Evolutionary conservation across 2,329 filamentous ascomycete species (phyloP).

Genomic region (Botryotinia calthae): DNA sequence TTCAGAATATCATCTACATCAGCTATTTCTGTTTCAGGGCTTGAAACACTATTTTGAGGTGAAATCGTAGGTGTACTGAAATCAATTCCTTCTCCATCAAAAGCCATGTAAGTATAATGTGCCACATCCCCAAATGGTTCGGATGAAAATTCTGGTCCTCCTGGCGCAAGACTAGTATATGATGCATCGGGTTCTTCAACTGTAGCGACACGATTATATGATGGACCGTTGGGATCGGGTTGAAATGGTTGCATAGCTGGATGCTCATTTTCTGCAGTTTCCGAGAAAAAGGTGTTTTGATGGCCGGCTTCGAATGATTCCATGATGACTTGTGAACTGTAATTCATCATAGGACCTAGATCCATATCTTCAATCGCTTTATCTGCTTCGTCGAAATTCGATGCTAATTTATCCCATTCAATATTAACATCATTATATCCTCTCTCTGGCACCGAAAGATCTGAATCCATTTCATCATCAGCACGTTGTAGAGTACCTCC

Average conservation of each 20-base stretch:
- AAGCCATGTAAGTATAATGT: not conserved
- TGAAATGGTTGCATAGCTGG: not conserved
- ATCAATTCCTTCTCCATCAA: not conserved
- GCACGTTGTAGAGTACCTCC: not conserved
- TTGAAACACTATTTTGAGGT: not conserved
- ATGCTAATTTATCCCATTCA: not conserved
- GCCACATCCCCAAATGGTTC: slow-evolving; percentile 12
- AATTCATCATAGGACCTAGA: slow-evolving; percentile 2
- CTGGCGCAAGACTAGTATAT: not conserved
- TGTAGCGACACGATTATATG: not conserved
- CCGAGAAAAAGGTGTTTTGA: not conserved
- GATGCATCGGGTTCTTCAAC: not conserved
- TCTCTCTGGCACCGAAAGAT: not conserved
- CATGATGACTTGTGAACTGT: not conserved
- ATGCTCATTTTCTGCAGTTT: not conserved
- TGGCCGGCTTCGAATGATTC: not conserved
- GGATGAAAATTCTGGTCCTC: not conserved
- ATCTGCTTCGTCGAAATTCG: not conserved
- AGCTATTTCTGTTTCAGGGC: not conserved
- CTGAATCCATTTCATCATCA: not conserved
- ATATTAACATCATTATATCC: not conserved
- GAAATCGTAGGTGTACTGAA: no score
- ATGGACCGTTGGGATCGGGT: not conserved
- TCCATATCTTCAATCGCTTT: not conserved
- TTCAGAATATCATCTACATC: not conserved